Base-by-base conservation (phyloP, 495 filamentous ascomycete genomes). In the Xylaria scruposa region DNA sequence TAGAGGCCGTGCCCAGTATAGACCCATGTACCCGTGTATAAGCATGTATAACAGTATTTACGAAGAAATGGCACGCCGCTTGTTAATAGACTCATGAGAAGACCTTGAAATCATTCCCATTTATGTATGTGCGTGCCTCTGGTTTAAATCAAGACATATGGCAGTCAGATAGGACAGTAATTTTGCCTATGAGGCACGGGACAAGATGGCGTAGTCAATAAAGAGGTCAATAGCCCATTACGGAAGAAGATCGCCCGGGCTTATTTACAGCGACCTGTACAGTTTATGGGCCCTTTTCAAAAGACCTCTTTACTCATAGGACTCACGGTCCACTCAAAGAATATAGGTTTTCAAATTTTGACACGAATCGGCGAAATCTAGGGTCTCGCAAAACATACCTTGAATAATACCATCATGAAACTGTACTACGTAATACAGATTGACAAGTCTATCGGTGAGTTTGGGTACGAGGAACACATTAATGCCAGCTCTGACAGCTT, bases 251-350 rank as follows among this genome's bases (percentile, higher is more conserved):
- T 69, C 67, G 72, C 73, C 68, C 49, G 51, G 24, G 31, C 68
- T 62, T 42, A 70, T 81, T 31, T 77, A 70, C 83, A 0, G 4
- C 82, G 73, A 70, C 3, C 82, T 73, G 29, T 31, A 3, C 29
- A 31, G 29, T 31, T 1, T 31, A 31, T 31, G 3, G 29, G 29
- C 1, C 29, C 78, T 13, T 81, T 81, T 81, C 82, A 85, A 0
- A 72, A 76, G 42, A 78, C 33, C 12, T 71, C 74, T 44, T 78
- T 71, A 26, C 75, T 76, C 9, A 80, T 72, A 3, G 83, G 82
- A 9, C 72, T 77, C 2, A 84, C 70, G 9, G 67, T 70, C 76
- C 78, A 84, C 0, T 71, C 70, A 26, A 65, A 59, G 67, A 84
- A 85, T 0, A 81, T 0, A 70, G 73, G 3, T 74, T 76, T 13